Evolutionary conservation across 768 basidiomycete genomes (phyloP).

Genomic region (Leccinum obscurum): DNA sequence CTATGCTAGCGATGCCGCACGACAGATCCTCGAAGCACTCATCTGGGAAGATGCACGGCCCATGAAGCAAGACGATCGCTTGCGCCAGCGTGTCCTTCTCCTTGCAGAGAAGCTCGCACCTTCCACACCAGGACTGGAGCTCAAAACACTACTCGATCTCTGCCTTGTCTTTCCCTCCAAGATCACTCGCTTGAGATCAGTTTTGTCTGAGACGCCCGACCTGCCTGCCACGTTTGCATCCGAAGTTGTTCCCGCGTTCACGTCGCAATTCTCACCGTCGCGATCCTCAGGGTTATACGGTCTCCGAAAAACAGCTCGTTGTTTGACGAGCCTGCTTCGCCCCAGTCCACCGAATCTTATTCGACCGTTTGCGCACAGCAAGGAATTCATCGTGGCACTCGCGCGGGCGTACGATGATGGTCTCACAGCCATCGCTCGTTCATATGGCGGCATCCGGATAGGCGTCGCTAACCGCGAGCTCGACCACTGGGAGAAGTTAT

Average conservation of each 20-base stretch:
- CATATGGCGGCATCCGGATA: constrained; percentile 56
- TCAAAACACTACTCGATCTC: constrained; percentile 61
- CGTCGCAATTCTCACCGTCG: constrained; percentile 44
- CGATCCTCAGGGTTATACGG: constrained; percentile 55
- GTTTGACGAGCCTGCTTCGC: constrained; percentile 54
- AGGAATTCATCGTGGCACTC: constrained; percentile 53
- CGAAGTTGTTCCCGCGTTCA: constrained; percentile 60
- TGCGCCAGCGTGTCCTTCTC: constrained; percentile 49
- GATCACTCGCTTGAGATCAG: constrained; percentile 42
- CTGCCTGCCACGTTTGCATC: constrained; percentile 36
- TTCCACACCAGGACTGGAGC: constrained; percentile 43
- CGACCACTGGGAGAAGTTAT: constrained; percentile 71
- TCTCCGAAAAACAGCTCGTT: constrained; percentile 62
- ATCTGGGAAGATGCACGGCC: constrained; percentile 50
- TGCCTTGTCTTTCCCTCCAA: constrained; percentile 54
- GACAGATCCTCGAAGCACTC: constrained; percentile 50
- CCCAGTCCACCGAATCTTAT: constrained; percentile 49
- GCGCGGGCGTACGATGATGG: constrained; percentile 62
- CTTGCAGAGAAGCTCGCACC: constrained; percentile 57
- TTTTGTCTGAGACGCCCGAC: constrained; percentile 41
- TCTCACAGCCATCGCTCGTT: constrained; percentile 51
- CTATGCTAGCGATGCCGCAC: constrained; percentile 58
- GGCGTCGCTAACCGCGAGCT: constrained; percentile 31
- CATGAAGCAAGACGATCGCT: constrained; percentile 40
- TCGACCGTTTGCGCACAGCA: constrained; percentile 52